Evolutionary conservation across 495 filamentous ascomycete species (phyloP).

Genomic region (Gamarada debralockiae): DNA sequence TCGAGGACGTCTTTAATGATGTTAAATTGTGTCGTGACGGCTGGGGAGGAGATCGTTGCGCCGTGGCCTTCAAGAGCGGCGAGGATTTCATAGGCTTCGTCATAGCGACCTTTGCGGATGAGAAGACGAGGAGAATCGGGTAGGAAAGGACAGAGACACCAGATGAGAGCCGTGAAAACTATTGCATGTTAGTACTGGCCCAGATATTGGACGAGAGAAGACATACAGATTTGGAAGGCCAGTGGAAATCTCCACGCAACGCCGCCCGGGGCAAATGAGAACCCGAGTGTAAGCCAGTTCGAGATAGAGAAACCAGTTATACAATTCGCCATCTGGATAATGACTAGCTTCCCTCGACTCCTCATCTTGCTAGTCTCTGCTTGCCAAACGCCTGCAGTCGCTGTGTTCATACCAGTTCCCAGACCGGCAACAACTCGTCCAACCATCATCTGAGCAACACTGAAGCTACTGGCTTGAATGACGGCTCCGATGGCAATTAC

Average conservation of each 20-base stretch:
- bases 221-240: conserved; percentile 12
- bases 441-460: conserved; percentile 48
- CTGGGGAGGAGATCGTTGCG: conserved; percentile 41
- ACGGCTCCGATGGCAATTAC: conserved; percentile 27
- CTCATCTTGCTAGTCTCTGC: conserved; percentile 9
- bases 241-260: conserved; percentile 29
- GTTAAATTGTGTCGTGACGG: conserved; percentile 50
- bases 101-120: conserved; percentile 57
- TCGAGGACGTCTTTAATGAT: conserved; percentile 40
- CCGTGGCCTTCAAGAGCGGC: conserved; percentile 59
- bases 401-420: conserved; percentile 39
- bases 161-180: conserved; percentile 62
- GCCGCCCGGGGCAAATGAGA: conserved; percentile 69
- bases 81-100: conserved; percentile 66
- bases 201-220: not conserved
- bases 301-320: conserved; percentile 46
- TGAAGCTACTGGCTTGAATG: conserved; percentile 42
- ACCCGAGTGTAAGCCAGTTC: conserved; percentile 77
- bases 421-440: conserved; percentile 49
- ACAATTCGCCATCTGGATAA: conserved; percentile 6
- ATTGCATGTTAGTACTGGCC: conserved; percentile 38
- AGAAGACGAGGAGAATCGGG: conserved; percentile 76
- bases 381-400: conserved; percentile 24
- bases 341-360: conserved; percentile 14
- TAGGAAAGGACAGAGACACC: conserved; percentile 56